These are phyloP conservation scores for Phytopythium delawarense DNA, from an alignment of 352 stramenopile genomes.

Conservation along the genomic window DNA sequence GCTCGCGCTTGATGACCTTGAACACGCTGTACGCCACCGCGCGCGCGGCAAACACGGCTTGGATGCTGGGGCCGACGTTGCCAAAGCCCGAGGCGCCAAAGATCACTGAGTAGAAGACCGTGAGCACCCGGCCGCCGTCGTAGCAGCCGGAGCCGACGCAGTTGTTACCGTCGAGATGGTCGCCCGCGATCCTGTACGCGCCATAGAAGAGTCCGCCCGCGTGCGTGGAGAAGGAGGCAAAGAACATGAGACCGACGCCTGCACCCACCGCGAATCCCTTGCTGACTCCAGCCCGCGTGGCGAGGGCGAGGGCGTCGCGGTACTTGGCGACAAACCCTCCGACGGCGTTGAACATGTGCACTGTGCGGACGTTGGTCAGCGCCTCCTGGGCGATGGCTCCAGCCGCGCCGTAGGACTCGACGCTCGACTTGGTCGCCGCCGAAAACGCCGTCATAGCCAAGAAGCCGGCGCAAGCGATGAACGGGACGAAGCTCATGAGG, in stretches of 20 bases:
- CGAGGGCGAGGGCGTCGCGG: conserved; percentile 19
- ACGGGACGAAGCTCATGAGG: conserved; percentile 36
- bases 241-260: conserved; percentile 47
- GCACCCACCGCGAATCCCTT: conserved; percentile 34
- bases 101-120: conserved; percentile 45
- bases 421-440: conserved; percentile 15
- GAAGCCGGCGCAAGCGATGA: conserved; percentile 23
- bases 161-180: conserved; percentile 18
- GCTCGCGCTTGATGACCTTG: conserved; percentile 31
- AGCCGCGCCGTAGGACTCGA: conserved; percentile 29
- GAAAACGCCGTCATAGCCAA: conserved; percentile 12
- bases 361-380: conserved; percentile 46
- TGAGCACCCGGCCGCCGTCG: conserved; percentile 42
- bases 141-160: conserved; percentile 31
- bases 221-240: conserved; percentile 54
- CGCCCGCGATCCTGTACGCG: conserved; percentile 35
- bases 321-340: conserved; percentile 36
- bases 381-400: conserved; percentile 44
- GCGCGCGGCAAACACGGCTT: conserved; percentile 38
- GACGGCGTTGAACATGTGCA: conserved; percentile 55
- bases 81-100: conserved; percentile 52
- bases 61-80: conserved; percentile 34
- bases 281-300: too few species aligned
- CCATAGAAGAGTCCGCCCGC: conserved; percentile 60
- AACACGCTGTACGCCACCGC: conserved; percentile 44